Base-by-base conservation (phyloP, 257 asterid genomes). In the Lavandula angustifolia region DNA sequence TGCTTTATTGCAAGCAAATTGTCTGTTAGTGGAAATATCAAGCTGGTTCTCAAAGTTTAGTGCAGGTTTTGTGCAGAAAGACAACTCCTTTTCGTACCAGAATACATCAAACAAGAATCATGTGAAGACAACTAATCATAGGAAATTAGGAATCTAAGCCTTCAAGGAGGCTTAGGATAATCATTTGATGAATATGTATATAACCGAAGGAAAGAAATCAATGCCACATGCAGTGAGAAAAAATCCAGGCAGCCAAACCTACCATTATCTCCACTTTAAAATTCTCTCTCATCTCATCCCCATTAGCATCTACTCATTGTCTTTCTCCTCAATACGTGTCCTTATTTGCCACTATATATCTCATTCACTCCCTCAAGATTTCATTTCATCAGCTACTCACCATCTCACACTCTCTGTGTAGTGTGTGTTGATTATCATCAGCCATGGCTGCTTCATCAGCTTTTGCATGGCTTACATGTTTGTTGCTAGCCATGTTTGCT, bases 381-480 rank as follows among this genome's bases (percentile, higher is more conserved):
- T 13, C 11, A 17, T 33, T 27, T 37, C 22, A 52, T 9, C 17
- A 18, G 9, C 10, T 14, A 44, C 5, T 31, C 38, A 11, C 1
- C 37, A 3, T 18, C 44, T 38, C 6, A 3, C n/a, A 17, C 14
- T 14, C 34, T 8, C 18, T 27, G 5, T 11, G 9, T 10, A 22
- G 5, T 40, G 50, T 10, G 62, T 66, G 54, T 42, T 5, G 3
- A 14, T 12, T 27, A 37, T 44, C n/a, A 12, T 44, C 16, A 44
- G 18, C 17, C 50, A 44, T 44, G 78, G 53, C 9, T 44, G 35
- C 17, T 3, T 49, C 64, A 41, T 46, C 62, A 41, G 10, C 18
- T 1, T 4, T 53, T 70, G 64, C 66, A 66, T 67, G 64, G 52
- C 17, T 60, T 33, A 13, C 11, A 14, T 67, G 59, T 3, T 57